Evolutionary conservation across 208 protist genomes (phyloP).

Genomic region (Leishmania amazonensis): DNA sequence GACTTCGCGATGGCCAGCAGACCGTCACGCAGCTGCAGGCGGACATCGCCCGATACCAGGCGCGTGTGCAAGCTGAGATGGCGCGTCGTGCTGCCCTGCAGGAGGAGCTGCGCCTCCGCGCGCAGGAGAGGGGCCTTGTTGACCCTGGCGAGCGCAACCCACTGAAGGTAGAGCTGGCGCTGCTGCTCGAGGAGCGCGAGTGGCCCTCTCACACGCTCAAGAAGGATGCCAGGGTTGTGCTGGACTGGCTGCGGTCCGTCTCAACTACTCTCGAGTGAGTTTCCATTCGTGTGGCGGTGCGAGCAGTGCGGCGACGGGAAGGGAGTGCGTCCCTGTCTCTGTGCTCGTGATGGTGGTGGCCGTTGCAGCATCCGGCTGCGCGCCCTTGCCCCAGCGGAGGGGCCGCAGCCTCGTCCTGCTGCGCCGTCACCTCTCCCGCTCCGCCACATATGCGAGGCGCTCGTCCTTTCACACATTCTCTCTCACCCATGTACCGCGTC

Average conservation of each 20-base stretch:
- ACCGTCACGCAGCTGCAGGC: conserved; percentile 35
- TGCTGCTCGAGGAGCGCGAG: conserved; percentile 49
- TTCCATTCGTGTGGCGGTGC: not conserved
- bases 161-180: conserved; percentile 49
- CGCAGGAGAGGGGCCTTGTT: conserved; percentile 24
- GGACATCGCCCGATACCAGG: conserved; percentile 39
- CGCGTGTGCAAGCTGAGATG: conserved; percentile 29
- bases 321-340: not conserved
- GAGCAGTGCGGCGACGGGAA: too few relatives aligned
- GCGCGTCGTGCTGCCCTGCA: conserved; percentile 41
- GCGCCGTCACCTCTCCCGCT: not conserved
- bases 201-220: conserved; percentile 40
- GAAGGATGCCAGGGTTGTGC: conserved; percentile 46
- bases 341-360: not conserved
- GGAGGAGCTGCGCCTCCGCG: conserved; percentile 38
- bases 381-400: not conserved
- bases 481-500: not conserved
- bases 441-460: not conserved
- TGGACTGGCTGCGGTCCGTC: conserved; percentile 45
- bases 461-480: not conserved
- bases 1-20: conserved; percentile 20
- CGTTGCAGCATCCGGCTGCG: not conserved
- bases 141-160: conserved; percentile 31
- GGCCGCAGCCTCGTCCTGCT: not conserved
- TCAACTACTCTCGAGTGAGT: conserved; percentile 33